Conservation (phyloP, 257 asterid genomes). For the Catharanthus roseus region DNA sequence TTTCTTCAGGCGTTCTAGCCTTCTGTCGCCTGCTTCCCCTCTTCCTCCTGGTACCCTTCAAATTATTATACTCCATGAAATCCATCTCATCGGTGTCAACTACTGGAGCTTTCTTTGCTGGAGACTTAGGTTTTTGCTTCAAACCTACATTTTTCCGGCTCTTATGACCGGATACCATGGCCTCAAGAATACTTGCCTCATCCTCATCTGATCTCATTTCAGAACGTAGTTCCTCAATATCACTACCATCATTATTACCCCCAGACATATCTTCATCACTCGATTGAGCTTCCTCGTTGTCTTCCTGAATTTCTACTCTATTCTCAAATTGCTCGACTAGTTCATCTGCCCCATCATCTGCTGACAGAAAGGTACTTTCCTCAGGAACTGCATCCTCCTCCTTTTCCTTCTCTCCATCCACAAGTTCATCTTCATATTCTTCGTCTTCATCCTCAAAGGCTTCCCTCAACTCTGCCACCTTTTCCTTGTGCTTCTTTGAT, state of each 20-base stretch:
- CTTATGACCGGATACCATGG: conserved; percentile 66
- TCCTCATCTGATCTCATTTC: conserved; percentile 48
- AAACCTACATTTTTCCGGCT: conserved; percentile 31
- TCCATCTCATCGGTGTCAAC: conserved; percentile 53
- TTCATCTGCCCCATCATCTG: conserved; percentile 46
- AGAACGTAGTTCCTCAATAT: conserved; percentile 20
- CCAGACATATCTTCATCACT: conserved; percentile 25
- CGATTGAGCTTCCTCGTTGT: conserved; percentile 34
- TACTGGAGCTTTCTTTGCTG: conserved; percentile 28
- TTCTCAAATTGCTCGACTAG: conserved; percentile 43
- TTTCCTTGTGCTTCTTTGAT: conserved; percentile 95
- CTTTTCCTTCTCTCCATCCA: conserved; percentile 28
- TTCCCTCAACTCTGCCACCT: conserved; percentile 69
- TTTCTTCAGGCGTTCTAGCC: conserved; percentile 38
- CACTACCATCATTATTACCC: conserved; percentile 23
- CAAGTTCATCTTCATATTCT: conserved; percentile 39
- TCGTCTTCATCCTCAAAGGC: conserved; percentile 67
- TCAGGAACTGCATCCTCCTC: conserved; percentile 27
- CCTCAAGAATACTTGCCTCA: conserved; percentile 67
- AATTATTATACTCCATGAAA: conserved; percentile 69
- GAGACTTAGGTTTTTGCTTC: conserved; percentile 31
- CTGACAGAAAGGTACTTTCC: conserved; percentile 43
- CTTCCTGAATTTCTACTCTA: conserved; percentile 35
- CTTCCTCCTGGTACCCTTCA: conserved; percentile 57
- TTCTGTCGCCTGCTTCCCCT: conserved; percentile 62